Conservation (phyloP, 1,139 yeast species). For the Sporopachydermia cereana region DNA sequence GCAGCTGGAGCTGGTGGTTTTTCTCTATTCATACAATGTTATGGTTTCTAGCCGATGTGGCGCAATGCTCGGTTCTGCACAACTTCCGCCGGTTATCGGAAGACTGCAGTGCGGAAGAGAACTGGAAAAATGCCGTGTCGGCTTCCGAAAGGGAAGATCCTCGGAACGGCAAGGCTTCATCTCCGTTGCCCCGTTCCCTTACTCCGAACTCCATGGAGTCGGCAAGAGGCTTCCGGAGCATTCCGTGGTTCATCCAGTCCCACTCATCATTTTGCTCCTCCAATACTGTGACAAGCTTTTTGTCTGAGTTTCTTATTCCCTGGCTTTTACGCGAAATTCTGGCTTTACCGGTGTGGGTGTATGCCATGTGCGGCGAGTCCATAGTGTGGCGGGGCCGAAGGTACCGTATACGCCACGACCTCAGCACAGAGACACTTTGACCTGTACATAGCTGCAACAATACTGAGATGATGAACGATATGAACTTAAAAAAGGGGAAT, state of each 20-base stretch:
- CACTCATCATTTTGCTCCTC: slow-evolving; percentile 1
- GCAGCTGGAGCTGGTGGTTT: slow-evolving; percentile 11
- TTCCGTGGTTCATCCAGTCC: slow-evolving; percentile 14
- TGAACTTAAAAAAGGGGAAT: too few species aligned
- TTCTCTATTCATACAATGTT: slow-evolving; percentile 41
- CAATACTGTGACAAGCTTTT: slow-evolving; percentile 4
- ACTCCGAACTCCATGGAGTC: slow-evolving; percentile 16
- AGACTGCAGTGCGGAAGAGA: slow-evolving; percentile 16
- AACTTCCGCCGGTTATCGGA: slow-evolving; percentile 14
- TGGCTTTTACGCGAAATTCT: slow-evolving; percentile 65
- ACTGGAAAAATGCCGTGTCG: slow-evolving; percentile 16
- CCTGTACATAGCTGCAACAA: too few species aligned
- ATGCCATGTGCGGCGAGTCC: slow-evolving; percentile 66
- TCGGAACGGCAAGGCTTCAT: slow-evolving; percentile 14
- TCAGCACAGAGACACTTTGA: slow-evolving; percentile 47
- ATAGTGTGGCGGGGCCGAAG: slow-evolving; percentile 81
- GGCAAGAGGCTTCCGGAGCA: slow-evolving; percentile 25
- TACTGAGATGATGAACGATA: too few species aligned
- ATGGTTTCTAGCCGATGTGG: slow-evolving; percentile 58
- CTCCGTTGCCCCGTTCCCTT: slow-evolving; percentile 13
- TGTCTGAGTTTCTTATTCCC: slow-evolving; percentile 27
- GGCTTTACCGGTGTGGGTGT: slow-evolving; percentile 78
- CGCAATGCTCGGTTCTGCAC: slow-evolving; percentile 36
- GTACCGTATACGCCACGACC: slow-evolving; percentile 58
- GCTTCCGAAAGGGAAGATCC: slow-evolving; percentile 19